Conservation (phyloP, 345 rosid genomes). For the Turnera subulata region DNA sequence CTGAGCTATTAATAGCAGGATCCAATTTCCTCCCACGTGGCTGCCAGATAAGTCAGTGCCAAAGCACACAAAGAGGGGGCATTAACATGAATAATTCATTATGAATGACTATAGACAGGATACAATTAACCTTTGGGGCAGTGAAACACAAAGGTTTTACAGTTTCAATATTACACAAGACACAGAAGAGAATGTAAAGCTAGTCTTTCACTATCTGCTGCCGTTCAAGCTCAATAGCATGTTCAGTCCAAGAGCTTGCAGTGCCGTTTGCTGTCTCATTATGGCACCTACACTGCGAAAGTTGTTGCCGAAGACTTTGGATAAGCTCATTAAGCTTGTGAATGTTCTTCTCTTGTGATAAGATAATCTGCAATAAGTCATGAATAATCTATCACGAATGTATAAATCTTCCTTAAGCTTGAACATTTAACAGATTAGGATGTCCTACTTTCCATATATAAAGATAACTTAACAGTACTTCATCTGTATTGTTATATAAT, state of each 20-base stretch:
- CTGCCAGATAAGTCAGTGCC: neutral
- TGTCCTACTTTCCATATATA: too few species aligned
- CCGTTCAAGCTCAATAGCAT: constrained; percentile 52
- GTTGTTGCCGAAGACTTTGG: constrained; percentile 53
- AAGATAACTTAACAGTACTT: too few species aligned
- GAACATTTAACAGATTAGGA: too few species aligned
- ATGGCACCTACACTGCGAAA: constrained; percentile 49
- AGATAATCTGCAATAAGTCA: constrained; percentile 57
- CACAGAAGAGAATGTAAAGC: constrained; percentile 7
- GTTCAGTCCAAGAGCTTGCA: constrained; percentile 32
- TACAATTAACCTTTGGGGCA: neutral
- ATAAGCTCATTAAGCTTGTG: constrained; percentile 72
- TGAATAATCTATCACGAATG: neutral
- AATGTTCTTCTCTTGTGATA: constrained; percentile 77
- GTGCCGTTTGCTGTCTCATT: constrained; percentile 38
- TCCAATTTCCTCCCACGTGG: too few species aligned
- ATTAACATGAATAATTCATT: constrained; percentile 4
- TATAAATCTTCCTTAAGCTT: too few species aligned
- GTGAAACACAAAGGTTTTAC: neutral
- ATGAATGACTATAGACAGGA: neutral
- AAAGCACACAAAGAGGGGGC: neutral
- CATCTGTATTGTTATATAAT: too few species aligned
- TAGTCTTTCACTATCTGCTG: constrained; percentile 57
- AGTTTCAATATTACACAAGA: constrained; percentile 3
- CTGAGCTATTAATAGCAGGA: too few species aligned